Percentiles rank a stretch among this genome's conserved stretches.
These are phyloP conservation scores for Candida argentea DNA, from an alignment of 805 yeast genomes.

Conservation along the genomic window DNA sequence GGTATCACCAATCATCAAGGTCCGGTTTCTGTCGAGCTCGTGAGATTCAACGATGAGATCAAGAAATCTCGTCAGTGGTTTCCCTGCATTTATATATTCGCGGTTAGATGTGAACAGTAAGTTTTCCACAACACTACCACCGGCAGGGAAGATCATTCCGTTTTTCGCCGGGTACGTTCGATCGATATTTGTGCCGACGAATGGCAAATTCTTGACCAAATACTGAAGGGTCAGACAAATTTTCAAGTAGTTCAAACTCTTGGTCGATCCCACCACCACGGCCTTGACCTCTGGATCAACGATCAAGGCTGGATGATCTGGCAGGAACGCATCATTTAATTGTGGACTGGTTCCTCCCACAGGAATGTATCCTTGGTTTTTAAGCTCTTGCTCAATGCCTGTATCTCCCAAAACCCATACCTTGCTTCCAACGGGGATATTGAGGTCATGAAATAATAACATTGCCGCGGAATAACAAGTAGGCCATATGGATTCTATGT, in stretches of 20 bases:
- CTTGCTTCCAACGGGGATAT: conserved; percentile 19
- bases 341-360: conserved; percentile 24
- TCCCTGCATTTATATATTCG: conserved; percentile 26
- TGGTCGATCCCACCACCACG: conserved; percentile 31
- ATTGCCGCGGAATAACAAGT: conserved; percentile 28
- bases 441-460: conserved; percentile 7
- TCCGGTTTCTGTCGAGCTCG: conserved; percentile 16
- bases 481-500: conserved; percentile 22
- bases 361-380: conserved; percentile 21
- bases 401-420: conserved; percentile 32
- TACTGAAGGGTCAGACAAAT: conserved; percentile 29
- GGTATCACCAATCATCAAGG: conserved; percentile 34
- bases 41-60: conserved; percentile 18
- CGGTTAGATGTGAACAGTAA: conserved; percentile 27
- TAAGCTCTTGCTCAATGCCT: conserved; percentile 27
- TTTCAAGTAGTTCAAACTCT: conserved; percentile 25
- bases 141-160: conserved; percentile 30
- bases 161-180: conserved; percentile 29
- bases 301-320: conserved; percentile 14
- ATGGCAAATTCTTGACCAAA: conserved; percentile 23
- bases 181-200: conserved; percentile 33
- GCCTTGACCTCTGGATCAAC: conserved; percentile 31
- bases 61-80: conserved; percentile 24
- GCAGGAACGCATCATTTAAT: conserved; percentile 16
- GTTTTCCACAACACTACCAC: conserved; percentile 28